Evolutionary conservation across 306 rosid species (phyloP).

Genomic region (Fragaria nilgerrensis): DNA sequence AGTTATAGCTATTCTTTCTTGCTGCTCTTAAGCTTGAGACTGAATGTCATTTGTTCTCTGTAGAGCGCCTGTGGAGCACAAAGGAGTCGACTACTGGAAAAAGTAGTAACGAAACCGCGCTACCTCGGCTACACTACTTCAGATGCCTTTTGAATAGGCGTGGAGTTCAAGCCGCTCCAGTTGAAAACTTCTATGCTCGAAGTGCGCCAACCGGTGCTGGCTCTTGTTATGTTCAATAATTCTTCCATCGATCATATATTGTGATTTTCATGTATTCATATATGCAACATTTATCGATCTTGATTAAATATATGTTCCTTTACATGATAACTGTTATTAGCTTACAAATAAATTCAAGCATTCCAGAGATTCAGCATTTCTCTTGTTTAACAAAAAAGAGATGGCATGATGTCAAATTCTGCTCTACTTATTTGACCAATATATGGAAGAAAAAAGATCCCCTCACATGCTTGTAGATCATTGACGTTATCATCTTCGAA

Average conservation of each 20-base stretch:
- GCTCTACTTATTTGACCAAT: neutral
- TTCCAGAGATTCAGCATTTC: too few relatives aligned
- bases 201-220: conserved; percentile 72
- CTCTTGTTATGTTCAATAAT: conserved; percentile 78
- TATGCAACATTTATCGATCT: neutral
- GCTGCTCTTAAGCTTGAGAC: conserved; percentile 15
- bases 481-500: neutral
- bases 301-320: neutral
- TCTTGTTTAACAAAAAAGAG: neutral
- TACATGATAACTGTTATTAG: neutral
- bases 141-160: conserved; percentile 79
- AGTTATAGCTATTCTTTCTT: neutral
- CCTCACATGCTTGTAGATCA: neutral
- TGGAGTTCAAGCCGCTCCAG: conserved; percentile 88
- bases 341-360: neutral
- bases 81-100: conserved; percentile 35
- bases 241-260: conserved; percentile 2
- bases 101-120: conserved; percentile 40
- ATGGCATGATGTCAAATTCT: neutral
- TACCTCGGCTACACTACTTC: conserved; percentile 72
- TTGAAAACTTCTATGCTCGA: conserved; percentile 60
- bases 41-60: conserved; percentile 18
- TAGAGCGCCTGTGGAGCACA: conserved; percentile 91
- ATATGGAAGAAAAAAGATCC: neutral
- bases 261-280: neutral